phyloP scores from a whole-genome alignment of 805 yeast species.

The Ogataea saltuana region DNA sequence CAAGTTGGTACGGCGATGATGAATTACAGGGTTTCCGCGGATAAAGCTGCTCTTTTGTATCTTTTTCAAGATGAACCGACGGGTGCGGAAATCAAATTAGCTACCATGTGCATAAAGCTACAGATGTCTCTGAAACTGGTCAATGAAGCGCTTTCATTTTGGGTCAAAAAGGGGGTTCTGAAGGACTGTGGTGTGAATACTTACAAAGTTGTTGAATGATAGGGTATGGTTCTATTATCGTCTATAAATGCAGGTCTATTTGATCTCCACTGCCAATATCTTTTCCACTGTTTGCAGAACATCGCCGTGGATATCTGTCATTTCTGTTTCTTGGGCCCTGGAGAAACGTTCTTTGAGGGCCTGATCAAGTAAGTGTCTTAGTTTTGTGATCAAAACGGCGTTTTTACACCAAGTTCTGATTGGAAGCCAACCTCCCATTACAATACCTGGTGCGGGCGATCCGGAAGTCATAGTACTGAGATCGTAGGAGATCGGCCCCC shows the following conservation, averaged over 20 bases:
- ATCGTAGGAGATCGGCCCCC: constrained; percentile 70
- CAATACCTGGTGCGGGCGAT: constrained; percentile 75
- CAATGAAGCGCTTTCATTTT: constrained; percentile 47
- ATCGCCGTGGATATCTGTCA: constrained; percentile 32
- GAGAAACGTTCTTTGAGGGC: constrained; percentile 64
- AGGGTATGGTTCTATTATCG: not conserved
- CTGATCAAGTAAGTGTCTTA: constrained; percentile 65
- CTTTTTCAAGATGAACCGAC: constrained; percentile 28
- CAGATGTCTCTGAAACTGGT: constrained; percentile 46
- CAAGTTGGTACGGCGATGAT: constrained; percentile 45
- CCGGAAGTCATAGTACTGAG: constrained; percentile 41
- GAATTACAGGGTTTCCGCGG: constrained; percentile 59
- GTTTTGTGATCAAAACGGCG: constrained; percentile 76
- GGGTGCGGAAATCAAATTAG: constrained; percentile 29
- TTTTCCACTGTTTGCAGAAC: constrained; percentile 44
- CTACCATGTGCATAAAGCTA: constrained; percentile 38
- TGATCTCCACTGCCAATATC: constrained; percentile 27
- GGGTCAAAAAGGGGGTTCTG: constrained; percentile 65
- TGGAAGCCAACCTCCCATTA: constrained; percentile 87
- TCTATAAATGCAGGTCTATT: constrained; percentile 2
- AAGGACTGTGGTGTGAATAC: constrained; percentile 37
- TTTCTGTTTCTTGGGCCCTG: constrained; percentile 41
- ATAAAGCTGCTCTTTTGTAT: constrained; percentile 59
- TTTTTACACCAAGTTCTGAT: constrained; percentile 92
- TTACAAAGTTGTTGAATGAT: constrained; percentile 43